Evolutionary conservation across 805 yeast species (phyloP).

Genomic region (Kodamaea hsintzibuensis): DNA sequence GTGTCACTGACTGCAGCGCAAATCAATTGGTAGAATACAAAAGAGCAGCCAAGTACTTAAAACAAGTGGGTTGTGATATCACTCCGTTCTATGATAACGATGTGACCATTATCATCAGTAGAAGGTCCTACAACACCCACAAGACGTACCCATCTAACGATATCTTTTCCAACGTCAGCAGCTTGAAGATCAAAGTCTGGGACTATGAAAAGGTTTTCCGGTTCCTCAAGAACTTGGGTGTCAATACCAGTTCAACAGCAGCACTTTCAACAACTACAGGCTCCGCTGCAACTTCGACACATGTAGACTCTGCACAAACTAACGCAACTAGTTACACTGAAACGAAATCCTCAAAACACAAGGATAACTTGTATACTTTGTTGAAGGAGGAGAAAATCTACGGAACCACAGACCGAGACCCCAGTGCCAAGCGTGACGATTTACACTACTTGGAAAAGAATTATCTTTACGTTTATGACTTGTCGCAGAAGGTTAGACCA

Average conservation of each 20-base stretch:
- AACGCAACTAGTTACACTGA: not conserved
- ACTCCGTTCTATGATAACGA: conserved; percentile 52
- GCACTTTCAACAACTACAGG: not conserved
- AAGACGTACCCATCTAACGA: conserved; percentile 53
- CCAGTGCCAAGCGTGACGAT: conserved; percentile 81
- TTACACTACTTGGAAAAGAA: conserved; percentile 72
- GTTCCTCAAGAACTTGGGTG: conserved; percentile 65
- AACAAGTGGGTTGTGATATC: conserved; percentile 49
- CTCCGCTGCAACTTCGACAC: not conserved
- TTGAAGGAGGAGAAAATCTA: conserved; percentile 80
- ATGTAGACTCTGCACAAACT: not conserved
- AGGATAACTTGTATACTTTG: conserved; percentile 44
- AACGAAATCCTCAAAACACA: conserved; percentile 8
- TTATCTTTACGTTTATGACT: conserved; percentile 78
- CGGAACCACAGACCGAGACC: conserved; percentile 90
- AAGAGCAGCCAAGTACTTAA: conserved; percentile 45
- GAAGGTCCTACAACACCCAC: conserved; percentile 49
- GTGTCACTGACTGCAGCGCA: conserved; percentile 35
- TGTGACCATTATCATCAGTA: conserved; percentile 75
- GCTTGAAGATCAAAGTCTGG: conserved; percentile 78
- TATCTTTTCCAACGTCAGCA: conserved; percentile 62
- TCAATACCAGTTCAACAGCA: conserved; percentile 11
- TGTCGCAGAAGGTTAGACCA: conserved; percentile 76
- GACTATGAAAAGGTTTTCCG: conserved; percentile 80
- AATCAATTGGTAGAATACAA: conserved; percentile 39